Evolutionary conservation across 1,284 basidiomycete genomes (phyloP).

Genomic region (Psilocybe mexicana): DNA sequence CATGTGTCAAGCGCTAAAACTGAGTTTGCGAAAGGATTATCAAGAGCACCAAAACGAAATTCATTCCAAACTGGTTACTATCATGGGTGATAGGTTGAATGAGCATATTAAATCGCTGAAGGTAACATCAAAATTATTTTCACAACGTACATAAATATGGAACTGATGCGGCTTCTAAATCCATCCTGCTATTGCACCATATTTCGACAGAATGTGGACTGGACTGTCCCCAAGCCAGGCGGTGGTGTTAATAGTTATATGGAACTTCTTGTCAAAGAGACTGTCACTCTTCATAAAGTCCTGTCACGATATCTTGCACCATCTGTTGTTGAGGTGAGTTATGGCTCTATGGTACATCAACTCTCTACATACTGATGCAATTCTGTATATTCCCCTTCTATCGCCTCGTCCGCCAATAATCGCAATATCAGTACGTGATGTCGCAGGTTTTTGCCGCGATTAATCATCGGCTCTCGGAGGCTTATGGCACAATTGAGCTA

Average conservation of each 20-base stretch:
- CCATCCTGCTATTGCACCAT: not conserved
- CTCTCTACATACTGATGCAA: slow-evolving; percentile 13
- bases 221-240: slow-evolving; percentile 62
- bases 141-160: not conserved
- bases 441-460: slow-evolving; percentile 91
- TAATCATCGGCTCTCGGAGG: slow-evolving; percentile 84
- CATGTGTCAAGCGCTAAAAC: not conserved
- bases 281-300: slow-evolving; percentile 94
- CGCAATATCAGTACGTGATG: slow-evolving; percentile 74
- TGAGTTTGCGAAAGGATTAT: slow-evolving; percentile 69
- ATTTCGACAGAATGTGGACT: slow-evolving; percentile 63
- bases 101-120: slow-evolving; percentile 84
- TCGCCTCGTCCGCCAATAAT: slow-evolving; percentile 6
- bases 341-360: not conserved
- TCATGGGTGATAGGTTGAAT: slow-evolving; percentile 94
- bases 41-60: slow-evolving; percentile 99
- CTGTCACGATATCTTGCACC: slow-evolving; percentile 86
- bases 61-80: slow-evolving; percentile 95
- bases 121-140: slow-evolving; percentile 40
- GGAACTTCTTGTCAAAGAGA: slow-evolving; percentile 92
- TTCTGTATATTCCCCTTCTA: slow-evolving; percentile 10
- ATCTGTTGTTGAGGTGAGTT: slow-evolving; percentile 76
- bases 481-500: slow-evolving; percentile 79
- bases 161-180: not conserved
- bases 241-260: slow-evolving; percentile 81